Conservation (phyloP, 176 grass and related monocot genomes). For the Chloris gayana region DNA sequence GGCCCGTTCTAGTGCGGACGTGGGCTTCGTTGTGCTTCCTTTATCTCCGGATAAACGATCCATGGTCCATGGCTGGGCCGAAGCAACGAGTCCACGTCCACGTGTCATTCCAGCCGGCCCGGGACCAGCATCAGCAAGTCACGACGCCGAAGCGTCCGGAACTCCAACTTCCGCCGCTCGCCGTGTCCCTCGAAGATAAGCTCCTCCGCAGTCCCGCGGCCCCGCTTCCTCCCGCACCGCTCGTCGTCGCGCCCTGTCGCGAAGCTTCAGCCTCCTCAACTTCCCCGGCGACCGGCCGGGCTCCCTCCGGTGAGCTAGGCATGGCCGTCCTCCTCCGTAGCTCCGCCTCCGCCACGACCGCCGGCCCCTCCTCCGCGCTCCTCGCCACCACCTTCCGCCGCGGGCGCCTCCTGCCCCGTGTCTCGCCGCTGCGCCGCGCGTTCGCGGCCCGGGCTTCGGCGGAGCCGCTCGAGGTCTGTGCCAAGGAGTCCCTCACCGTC, state of each 20-base stretch:
- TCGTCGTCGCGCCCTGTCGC: constrained; percentile 6
- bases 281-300: background rate
- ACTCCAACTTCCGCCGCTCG: background rate
- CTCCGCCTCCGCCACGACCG: constrained; percentile 11
- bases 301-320: background rate
- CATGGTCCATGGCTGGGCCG: background rate
- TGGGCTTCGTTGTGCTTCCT: background rate
- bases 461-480: constrained; percentile 72
- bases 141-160: constrained; percentile 15
- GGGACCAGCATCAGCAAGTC: background rate
- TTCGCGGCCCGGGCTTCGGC: constrained; percentile 48
- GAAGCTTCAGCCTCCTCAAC: background rate
- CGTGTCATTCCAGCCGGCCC: background rate
- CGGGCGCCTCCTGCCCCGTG: background rate
- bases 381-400: constrained; percentile 46
- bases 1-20: too few relatives aligned
- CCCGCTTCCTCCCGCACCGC: background rate
- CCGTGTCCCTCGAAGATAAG: constrained; percentile 31
- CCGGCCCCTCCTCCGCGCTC: constrained; percentile 24
- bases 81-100: background rate
- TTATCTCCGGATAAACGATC: background rate
- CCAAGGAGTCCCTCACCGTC: constrained; percentile 67
- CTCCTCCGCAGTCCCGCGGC: too few relatives aligned
- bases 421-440: constrained; percentile 13
- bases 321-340: constrained; percentile 46